Evolutionary conservation across 805 yeast genomes (phyloP), one percentile per base, ranked within the genome.

Genomic region (Blastobotrys americana): DNA sequence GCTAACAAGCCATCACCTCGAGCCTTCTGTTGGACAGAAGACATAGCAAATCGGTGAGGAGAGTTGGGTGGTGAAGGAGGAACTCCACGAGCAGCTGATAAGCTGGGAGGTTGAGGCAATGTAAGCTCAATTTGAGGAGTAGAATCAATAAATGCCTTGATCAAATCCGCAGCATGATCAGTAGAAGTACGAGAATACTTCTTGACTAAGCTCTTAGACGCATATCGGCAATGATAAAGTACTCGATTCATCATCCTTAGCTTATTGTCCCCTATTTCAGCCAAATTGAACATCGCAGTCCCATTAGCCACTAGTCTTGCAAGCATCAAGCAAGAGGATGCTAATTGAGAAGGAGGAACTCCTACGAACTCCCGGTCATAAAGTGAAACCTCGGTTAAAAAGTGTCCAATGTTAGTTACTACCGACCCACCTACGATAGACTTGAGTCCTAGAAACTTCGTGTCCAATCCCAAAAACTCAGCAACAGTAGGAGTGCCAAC

Each of bases 401-500:
- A 69, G 43, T 63, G 56, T 3, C 68, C 57, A 25, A 63, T 50
- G 41, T 57, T 54, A 17, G 51, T 52, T 5, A 52, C 42, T n/a
- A 53, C 23, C n/a, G 42, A 37, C n/a, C 37, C 37, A 15, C 41
- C 49, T 16, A 44, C 39, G 36, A 44, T 37, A 18, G 25, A 21
- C 13, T 8, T 25, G 31, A 25, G 10, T 25, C 31, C 31, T 8
- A 25, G n/a, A 18, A 37, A 22, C 21, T 34, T 43, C 46, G 42
- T 31, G 42, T 46, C 55, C 25, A 53, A 39, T 25, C 62, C 62
- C 34, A 69, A 55, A 48, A 60, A 80, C 45, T 76, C 74, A 38
- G 67, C 69, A 38, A 73, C 55, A 49, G 74, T 72, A 2, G 93
- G 85, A 51, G 79, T 85, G 41, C 74, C 75, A 42, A 86, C 67